Conservation (phyloP, 495 filamentous ascomycete species). For the Durotheca rogersii region DNA sequence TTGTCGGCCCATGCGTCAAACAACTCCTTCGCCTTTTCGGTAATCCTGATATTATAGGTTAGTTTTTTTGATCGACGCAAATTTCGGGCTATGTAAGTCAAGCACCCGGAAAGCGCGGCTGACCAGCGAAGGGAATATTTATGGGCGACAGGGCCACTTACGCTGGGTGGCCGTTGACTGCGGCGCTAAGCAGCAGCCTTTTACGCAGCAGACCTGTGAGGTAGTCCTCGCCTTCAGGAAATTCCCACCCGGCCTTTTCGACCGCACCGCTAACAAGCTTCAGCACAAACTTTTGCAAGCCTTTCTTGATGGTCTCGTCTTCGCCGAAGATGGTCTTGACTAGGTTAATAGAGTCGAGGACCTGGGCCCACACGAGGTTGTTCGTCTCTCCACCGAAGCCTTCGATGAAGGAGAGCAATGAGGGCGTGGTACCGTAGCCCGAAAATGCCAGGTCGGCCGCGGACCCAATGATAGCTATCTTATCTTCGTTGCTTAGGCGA, state of each 20-base stretch:
- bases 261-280: conserved; percentile 69
- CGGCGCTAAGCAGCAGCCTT: conserved; percentile 72
- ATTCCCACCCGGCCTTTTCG: conserved; percentile 84
- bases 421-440: conserved; percentile 76
- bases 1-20: conserved; percentile 74
- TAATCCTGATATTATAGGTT: conserved; percentile 52
- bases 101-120: too few species aligned
- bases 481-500: conserved; percentile 78
- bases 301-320: conserved; percentile 55
- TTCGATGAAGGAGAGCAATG: conserved; percentile 76
- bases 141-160: conserved; percentile 43
- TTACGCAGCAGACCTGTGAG: conserved; percentile 78
- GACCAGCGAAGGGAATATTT: conserved; percentile 12
- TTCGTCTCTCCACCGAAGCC: conserved; percentile 78
- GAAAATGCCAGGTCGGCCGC: conserved; percentile 89
- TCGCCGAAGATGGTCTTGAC: conserved; percentile 55
- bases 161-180: conserved; percentile 69
- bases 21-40: conserved; percentile 67
- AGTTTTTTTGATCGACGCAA: too few species aligned
- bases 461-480: conserved; percentile 86
- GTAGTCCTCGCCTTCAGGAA: conserved; percentile 72
- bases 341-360: conserved; percentile 64
- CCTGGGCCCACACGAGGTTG: conserved; percentile 86
- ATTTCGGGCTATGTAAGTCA: too few species aligned
- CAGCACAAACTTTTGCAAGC: conserved; percentile 71